phyloP scores from a whole-genome alignment of 208 protist genomes.

The Naegleria gruberi region DNA sequence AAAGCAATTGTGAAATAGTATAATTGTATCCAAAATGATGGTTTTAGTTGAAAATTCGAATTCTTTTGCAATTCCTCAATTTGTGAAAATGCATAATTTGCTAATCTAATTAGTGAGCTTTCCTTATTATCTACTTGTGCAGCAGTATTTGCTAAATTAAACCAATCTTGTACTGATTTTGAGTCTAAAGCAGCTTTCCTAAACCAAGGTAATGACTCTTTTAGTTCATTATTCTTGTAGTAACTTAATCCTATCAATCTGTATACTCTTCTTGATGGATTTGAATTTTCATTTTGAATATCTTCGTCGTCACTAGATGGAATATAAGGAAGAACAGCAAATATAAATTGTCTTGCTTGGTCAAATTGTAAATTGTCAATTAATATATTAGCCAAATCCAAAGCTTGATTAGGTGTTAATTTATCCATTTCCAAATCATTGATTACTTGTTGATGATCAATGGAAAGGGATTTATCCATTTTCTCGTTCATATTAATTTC shows the following conservation, averaged over 20 bases:
- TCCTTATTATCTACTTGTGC: neutral
- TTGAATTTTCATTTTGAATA: no score
- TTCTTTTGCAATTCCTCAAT: neutral
- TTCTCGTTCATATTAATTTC: neutral
- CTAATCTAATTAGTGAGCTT: neutral
- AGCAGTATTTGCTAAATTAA: neutral
- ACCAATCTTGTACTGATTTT: neutral
- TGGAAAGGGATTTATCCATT: neutral
- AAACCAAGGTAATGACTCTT: neutral
- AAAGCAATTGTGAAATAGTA: neutral
- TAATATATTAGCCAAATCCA: neutral
- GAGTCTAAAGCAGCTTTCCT: neutral
- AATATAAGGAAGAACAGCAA: neutral
- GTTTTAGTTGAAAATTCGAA: neutral
- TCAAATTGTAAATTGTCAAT: neutral
- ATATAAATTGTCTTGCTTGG: neutral
- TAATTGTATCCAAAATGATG: constrained; percentile 17
- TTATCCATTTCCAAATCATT: neutral
- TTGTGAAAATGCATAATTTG: neutral
- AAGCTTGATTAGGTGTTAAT: neutral
- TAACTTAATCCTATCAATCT: neutral
- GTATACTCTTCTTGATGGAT: neutral
- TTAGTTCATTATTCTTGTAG: neutral
- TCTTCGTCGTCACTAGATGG: neutral
- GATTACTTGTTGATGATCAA: neutral